A percentile compares a stretch with the other conserved stretches of the same genome.
Evolutionary conservation across 176 grass and related monocot genomes (phyloP).

Genomic region (Carex scoparia): DNA sequence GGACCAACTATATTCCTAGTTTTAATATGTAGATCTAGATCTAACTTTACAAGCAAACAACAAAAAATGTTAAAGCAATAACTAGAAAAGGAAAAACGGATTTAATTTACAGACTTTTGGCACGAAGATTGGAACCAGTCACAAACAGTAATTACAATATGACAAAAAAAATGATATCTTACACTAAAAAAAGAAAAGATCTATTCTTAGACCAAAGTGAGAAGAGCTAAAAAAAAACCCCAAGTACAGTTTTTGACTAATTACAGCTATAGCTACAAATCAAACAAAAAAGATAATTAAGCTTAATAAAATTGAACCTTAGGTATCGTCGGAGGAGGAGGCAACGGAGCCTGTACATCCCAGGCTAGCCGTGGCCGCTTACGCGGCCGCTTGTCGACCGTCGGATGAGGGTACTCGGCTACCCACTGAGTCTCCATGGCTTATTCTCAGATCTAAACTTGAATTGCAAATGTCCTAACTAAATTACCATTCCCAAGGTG

Average conservation of each 20-base stretch:
- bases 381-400: conserved; percentile 60
- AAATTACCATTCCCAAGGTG: background rate
- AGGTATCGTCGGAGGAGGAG: conserved; percentile 40
- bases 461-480: background rate
- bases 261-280: background rate
- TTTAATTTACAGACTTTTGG: background rate
- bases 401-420: conserved; percentile 64
- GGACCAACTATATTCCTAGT: background rate
- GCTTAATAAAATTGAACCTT: conserved; percentile 9
- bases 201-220: conserved; percentile 3
- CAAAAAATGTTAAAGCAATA: background rate
- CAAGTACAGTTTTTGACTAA: background rate
- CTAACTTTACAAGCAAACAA: background rate
- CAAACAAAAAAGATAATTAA: background rate
- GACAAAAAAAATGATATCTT: background rate
- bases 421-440: conserved; percentile 90
- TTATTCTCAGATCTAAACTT: conserved; percentile 20
- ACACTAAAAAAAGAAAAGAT: conserved; percentile 11
- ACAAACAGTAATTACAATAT: background rate
- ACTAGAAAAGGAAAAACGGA: background rate
- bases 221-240: background rate
- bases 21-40: conserved; percentile 1
- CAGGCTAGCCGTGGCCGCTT: conserved; percentile 72
- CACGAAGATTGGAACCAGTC: background rate
- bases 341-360: conserved; percentile 57